These are phyloP conservation scores for Penstemon davidsonii DNA, from an alignment of 257 asterid genomes.

Conservation along the genomic window DNA sequence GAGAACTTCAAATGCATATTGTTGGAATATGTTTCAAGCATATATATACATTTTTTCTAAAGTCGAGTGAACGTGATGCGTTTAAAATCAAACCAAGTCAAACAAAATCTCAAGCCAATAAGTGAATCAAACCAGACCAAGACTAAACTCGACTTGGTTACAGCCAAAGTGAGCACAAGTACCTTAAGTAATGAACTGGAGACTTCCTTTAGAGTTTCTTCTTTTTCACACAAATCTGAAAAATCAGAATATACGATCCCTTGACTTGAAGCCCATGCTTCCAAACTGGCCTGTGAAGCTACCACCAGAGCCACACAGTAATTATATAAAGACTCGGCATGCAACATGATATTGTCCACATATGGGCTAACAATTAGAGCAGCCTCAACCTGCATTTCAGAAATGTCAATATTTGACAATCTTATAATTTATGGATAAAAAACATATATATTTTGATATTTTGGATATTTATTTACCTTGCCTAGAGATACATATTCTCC, in stretches of 20 bases:
- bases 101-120: too few species aligned
- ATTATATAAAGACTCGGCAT: conserved; percentile 82
- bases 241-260: conserved; percentile 63
- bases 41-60: too few species aligned
- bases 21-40: background rate
- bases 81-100: too few species aligned
- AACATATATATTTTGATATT: background rate
- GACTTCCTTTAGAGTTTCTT: conserved; percentile 76
- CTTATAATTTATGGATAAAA: background rate
- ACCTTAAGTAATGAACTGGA: conserved; percentile 76
- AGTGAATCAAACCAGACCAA: too few species aligned
- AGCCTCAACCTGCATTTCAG: conserved; percentile 74
- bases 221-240: conserved; percentile 66
- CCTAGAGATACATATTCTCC: conserved; percentile 98
- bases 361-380: conserved; percentile 65
- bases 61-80: too few species aligned
- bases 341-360: conserved; percentile 83
- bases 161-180: conserved; percentile 1
- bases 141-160: too few species aligned
- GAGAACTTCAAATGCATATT: too few species aligned
- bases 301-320: conserved; percentile 93
- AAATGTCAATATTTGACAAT: conserved; percentile 15
- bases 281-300: conserved; percentile 65
- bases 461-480: conserved; percentile 51
- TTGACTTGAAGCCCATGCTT: conserved; percentile 77